Conservation (phyloP, 768 basidiomycete species). For the Rhizopogon roseolus region DNA sequence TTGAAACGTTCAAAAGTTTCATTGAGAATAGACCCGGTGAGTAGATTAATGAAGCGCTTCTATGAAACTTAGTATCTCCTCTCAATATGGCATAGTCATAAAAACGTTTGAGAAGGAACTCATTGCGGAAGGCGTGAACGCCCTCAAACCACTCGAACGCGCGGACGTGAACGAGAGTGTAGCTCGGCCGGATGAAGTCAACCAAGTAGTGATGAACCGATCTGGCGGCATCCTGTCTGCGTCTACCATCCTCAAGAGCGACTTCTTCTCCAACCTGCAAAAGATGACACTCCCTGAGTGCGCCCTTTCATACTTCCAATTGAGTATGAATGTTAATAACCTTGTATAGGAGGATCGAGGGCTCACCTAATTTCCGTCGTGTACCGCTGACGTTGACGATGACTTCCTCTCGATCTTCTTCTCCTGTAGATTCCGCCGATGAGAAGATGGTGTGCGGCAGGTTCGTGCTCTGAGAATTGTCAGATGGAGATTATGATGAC, state of each 20-base stretch:
- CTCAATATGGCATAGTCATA: constrained; percentile 56
- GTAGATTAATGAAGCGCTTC: neutral
- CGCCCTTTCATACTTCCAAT: constrained; percentile 21
- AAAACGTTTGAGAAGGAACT: constrained; percentile 94
- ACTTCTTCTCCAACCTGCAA: constrained; percentile 90
- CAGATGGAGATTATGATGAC: constrained; percentile 3
- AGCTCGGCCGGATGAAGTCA: constrained; percentile 88
- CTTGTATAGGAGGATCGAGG: constrained; percentile 71
- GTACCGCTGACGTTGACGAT: constrained; percentile 57
- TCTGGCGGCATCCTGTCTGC: constrained; percentile 85
- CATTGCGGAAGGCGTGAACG: constrained; percentile 67
- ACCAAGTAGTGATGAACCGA: constrained; percentile 78
- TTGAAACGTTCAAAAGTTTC: constrained; percentile 77
- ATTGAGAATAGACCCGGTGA: constrained; percentile 81
- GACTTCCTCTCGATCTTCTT: constrained; percentile 17
- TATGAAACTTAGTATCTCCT: neutral
- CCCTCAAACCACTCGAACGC: constrained; percentile 78
- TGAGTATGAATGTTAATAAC: constrained; percentile 1
- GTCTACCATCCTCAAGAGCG: constrained; percentile 91
- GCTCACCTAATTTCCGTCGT: constrained; percentile 89
- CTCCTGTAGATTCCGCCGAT: constrained; percentile 29
- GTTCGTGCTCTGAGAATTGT: constrained; percentile 29
- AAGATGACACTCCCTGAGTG: constrained; percentile 96
- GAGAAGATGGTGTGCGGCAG: constrained; percentile 76
- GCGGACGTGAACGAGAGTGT: constrained; percentile 61